phyloP scores from a whole-genome alignment of 163 green algal genomes.

The Chlamydomonas reinhardtii region DNA sequence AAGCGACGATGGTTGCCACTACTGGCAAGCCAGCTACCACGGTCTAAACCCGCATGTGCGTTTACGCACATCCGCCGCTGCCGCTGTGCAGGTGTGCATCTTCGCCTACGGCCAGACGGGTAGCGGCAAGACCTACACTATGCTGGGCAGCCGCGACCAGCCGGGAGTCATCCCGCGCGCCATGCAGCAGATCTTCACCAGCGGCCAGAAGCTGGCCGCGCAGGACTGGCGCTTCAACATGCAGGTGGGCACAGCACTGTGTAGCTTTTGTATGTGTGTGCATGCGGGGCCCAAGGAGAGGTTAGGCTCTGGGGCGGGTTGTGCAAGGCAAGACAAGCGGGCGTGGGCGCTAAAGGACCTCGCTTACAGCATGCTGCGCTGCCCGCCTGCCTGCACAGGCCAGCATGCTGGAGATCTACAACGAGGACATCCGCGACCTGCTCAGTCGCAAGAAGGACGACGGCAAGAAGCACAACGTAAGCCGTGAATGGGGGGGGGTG shows the following conservation, averaged over 20 bases:
- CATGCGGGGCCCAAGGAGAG: too few species aligned
- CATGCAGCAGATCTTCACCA: constrained; percentile 86
- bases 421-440: constrained; percentile 94
- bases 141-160: constrained; percentile 86
- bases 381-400: neutral
- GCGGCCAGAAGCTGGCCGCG: constrained; percentile 69
- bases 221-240: constrained; percentile 97
- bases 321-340: too few species aligned
- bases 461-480: constrained; percentile 77
- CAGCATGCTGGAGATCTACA: constrained; percentile 92
- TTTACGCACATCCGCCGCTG: too few species aligned
- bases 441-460: constrained; percentile 67
- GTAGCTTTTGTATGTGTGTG: neutral
- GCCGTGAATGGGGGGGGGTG: neutral
- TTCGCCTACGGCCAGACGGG: constrained; percentile 99
- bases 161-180: constrained; percentile 92
- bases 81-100: constrained; percentile 88
- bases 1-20: too few species aligned
- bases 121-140: constrained; percentile 98
- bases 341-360: too few species aligned
- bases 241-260: constrained; percentile 41
- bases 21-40: too few species aligned
- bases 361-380: too few species aligned
- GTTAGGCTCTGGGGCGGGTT: too few species aligned
- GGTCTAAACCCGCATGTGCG: too few species aligned